phyloP scores from a whole-genome alignment of 1,284 basidiomycete genomes.

The Xanthoconium separans region DNA sequence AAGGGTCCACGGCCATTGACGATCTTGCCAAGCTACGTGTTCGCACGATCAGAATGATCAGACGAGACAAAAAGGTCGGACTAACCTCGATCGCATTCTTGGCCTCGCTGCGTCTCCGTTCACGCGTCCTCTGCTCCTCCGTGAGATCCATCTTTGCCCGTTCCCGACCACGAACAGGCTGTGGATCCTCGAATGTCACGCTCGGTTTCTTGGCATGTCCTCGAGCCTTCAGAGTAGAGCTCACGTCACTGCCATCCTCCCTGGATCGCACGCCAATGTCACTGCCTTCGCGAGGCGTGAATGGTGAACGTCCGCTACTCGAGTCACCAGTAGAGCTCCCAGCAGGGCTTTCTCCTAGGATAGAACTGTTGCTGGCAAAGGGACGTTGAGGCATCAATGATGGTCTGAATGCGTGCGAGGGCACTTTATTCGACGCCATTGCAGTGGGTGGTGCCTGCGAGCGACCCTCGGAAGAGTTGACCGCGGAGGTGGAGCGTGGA shows the following conservation, averaged over 20 bases:
- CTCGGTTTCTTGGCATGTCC: slow-evolving; percentile 52
- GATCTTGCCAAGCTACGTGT: slow-evolving; percentile 70
- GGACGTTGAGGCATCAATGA: slow-evolving; percentile 39
- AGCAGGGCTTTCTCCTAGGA: slow-evolving; percentile 61
- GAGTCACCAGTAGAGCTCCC: slow-evolving; percentile 76
- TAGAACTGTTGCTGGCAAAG: slow-evolving; percentile 41
- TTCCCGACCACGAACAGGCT: slow-evolving; percentile 27
- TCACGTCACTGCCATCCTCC: slow-evolving; percentile 35
- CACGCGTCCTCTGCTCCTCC: slow-evolving; percentile 55
- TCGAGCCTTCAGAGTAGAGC: slow-evolving; percentile 30
- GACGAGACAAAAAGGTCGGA: slow-evolving; percentile 20
- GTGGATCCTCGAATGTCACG: slow-evolving; percentile 55
- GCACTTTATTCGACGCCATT: slow-evolving; percentile 7
- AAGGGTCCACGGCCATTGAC: slow-evolving; percentile 72
- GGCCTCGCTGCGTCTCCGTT: slow-evolving; percentile 71
- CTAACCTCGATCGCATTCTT: slow-evolving; percentile 76
- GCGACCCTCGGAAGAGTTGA: slow-evolving; percentile 10
- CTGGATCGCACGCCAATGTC: slow-evolving; percentile 48
- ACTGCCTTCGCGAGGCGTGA: slow-evolving; percentile 74
- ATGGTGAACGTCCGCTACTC: slow-evolving; percentile 65
- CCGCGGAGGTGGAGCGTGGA: slow-evolving; percentile 15
- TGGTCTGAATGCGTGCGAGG: slow-evolving; percentile 10
- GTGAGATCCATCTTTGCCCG: slow-evolving; percentile 34
- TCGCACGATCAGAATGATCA: slow-evolving; percentile 1
- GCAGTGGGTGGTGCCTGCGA: slow-evolving; percentile 5